Evolutionary conservation across 148 eudicot species (phyloP).

Genomic region (Rhododendron molle): DNA sequence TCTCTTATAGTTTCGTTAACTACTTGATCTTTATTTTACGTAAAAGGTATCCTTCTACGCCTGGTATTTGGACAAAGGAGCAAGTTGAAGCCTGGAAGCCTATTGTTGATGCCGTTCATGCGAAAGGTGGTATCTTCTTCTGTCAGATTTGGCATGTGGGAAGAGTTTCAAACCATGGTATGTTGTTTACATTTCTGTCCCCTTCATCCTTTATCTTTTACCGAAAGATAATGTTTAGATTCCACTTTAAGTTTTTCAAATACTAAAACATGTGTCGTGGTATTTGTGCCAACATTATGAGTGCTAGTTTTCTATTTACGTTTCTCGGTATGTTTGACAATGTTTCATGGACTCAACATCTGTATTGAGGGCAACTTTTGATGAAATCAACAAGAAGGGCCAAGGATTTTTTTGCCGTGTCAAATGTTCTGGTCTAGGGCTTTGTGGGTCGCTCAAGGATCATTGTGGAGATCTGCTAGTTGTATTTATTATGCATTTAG

Average conservation of each 20-base stretch:
- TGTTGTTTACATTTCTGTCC: background rate
- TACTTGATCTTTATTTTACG: background rate
- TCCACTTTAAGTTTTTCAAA: too few species aligned
- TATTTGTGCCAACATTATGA: background rate
- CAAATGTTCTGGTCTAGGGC: too few species aligned
- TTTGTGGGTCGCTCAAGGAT: too few species aligned
- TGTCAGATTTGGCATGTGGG: slow-evolving; percentile 7
- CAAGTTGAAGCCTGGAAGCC: slow-evolving; percentile 46
- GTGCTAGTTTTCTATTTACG: too few species aligned
- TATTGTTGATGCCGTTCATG: slow-evolving; percentile 41
- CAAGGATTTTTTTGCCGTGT: too few species aligned
- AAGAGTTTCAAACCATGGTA: slow-evolving; percentile 29
- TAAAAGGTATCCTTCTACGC: slow-evolving; percentile 22
- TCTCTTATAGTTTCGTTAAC: background rate
- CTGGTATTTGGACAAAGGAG: slow-evolving; percentile 31
- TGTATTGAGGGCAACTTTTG: too few species aligned
- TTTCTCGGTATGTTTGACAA: too few species aligned
- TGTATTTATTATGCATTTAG: background rate
- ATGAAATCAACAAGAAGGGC: too few species aligned
- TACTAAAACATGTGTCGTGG: background rate
- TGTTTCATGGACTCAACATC: too few species aligned
- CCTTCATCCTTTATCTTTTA: too few species aligned
- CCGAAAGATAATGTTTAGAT: too few species aligned
- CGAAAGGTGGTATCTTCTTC: slow-evolving; percentile 25
- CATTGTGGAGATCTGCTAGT: background rate